A percentile compares a stretch with the other conserved stretches of the same genome.
Conservation (phyloP, 164 flowering plant genomes). For the Buxus sempervirens region DNA sequence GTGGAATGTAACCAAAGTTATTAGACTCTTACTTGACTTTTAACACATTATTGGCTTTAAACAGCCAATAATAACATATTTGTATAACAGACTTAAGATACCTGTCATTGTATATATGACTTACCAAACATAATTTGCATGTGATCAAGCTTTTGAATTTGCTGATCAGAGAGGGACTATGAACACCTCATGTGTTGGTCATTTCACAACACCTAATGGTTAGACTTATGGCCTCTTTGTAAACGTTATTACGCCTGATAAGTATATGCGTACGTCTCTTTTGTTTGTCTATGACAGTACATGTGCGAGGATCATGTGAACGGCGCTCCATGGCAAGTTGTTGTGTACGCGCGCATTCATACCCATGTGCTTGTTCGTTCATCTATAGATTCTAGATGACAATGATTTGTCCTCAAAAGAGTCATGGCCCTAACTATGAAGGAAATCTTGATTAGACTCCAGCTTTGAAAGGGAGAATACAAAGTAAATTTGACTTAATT, state of each 20-base stretch:
- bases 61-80: too few species aligned
- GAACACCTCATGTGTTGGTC: too few species aligned
- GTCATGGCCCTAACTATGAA: constrained; percentile 11
- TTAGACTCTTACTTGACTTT: too few species aligned
- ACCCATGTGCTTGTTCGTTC: constrained; percentile 6
- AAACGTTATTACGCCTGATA: neutral
- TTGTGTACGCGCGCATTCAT: neutral
- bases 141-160: too few species aligned
- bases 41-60: too few species aligned
- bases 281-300: constrained; percentile 4
- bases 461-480: constrained; percentile 9
- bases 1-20: too few species aligned
- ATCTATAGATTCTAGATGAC: neutral
- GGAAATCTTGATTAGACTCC: constrained; percentile 7
- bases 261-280: neutral
- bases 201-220: too few species aligned
- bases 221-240: neutral
- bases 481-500: constrained; percentile 11
- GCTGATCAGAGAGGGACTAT: too few species aligned
- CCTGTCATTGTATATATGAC: too few species aligned
- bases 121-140: too few species aligned
- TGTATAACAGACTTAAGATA: too few species aligned
- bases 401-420: constrained; percentile 5
- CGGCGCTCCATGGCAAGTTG: neutral
- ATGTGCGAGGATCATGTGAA: constrained; percentile 15